Conservation (phyloP, 805 yeast genomes). For the Candida germanica region DNA sequence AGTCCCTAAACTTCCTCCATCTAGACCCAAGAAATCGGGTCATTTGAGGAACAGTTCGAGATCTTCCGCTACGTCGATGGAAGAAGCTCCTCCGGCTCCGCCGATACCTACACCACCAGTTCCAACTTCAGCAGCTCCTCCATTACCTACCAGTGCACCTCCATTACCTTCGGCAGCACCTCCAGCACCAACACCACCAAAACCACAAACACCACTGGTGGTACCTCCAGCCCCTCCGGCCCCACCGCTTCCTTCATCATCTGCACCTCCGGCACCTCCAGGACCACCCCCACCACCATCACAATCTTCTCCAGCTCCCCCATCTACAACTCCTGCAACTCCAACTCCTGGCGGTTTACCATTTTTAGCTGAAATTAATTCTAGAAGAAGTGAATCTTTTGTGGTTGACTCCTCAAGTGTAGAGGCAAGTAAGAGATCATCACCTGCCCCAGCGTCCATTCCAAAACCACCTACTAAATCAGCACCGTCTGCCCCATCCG, state of each 20-base stretch:
- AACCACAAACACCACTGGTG: constrained; percentile 51
- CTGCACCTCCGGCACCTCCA: constrained; percentile 18
- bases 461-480: constrained; percentile 18
- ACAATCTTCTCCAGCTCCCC: constrained; percentile 12
- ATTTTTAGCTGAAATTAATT: constrained; percentile 56
- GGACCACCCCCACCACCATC: constrained; percentile 8
- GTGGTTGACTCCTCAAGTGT: constrained; percentile 40
- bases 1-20: constrained; percentile 37
- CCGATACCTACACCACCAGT: constrained; percentile 14
- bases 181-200: constrained; percentile 13
- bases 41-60: constrained; percentile 26
- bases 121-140: background rate
- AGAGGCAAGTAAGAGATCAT: constrained; percentile 14
- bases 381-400: constrained; percentile 48
- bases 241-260: constrained; percentile 19
- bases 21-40: constrained; percentile 37
- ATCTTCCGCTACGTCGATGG: constrained; percentile 19
- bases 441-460: constrained; percentile 14
- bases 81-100: constrained; percentile 7
- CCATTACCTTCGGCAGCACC: constrained; percentile 16
- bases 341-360: constrained; percentile 45
- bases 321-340: constrained; percentile 10
- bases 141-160: too few relatives aligned
- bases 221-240: constrained; percentile 21
- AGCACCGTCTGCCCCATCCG: constrained; percentile 13